Conservation (phyloP, 2,329 filamentous ascomycete genomes). For the Microcyclospora pomicola region DNA sequence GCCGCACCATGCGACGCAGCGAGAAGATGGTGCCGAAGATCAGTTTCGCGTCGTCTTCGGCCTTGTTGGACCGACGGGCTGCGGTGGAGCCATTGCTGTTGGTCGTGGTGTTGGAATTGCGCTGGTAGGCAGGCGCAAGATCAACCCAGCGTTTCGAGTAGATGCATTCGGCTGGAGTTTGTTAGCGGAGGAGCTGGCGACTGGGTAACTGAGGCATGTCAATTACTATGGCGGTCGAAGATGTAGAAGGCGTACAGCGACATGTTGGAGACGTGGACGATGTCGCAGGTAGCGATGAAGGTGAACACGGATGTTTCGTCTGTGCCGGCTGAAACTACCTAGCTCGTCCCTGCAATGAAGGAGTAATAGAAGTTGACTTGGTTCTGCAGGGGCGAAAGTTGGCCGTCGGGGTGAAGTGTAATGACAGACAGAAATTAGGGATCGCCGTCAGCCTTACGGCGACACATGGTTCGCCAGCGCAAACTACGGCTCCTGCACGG, state of each 20-base stretch:
- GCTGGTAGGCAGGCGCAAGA: conserved; percentile 1
- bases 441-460: neutral
- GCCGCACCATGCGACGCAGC: conserved; percentile 88
- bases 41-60: conserved; percentile 79
- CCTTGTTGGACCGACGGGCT: conserved; percentile 9
- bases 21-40: conserved; percentile 97
- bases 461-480: neutral
- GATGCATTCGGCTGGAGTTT: conserved; percentile 73
- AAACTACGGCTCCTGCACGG: conserved; percentile 1
- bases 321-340: too few species aligned
- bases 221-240: conserved; percentile 90
- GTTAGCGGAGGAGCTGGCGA: neutral
- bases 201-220: neutral
- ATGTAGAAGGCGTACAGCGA: conserved; percentile 97
- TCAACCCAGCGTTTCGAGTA: conserved; percentile 77
- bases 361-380: too few species aligned
- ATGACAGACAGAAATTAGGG: neutral
- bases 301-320: neutral
- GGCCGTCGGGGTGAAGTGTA: neutral
- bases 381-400: neutral
- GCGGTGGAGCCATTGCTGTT: conserved; percentile 4
- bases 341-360: too few species aligned
- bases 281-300: neutral
- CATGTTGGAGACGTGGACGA: conserved; percentile 39
- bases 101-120: conserved; percentile 4